These are phyloP conservation scores for Hypomyces perniciosus DNA, from an alignment of 2,329 filamentous ascomycete species.

Conservation along the genomic window DNA sequence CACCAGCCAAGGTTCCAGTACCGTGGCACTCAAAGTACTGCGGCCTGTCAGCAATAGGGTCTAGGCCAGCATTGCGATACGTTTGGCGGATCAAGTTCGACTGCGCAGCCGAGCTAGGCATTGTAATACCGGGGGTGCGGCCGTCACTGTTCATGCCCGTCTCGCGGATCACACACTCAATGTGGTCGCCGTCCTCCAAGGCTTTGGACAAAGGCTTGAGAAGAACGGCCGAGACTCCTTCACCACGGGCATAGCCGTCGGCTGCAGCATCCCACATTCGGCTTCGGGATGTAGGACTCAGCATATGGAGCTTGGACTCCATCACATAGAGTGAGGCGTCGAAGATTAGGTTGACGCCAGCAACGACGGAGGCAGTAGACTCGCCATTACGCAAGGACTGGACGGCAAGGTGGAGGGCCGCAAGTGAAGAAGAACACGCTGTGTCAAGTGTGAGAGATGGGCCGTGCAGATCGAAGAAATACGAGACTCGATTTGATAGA, in stretches of 20 bases:
- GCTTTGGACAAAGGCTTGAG: conserved; percentile 42
- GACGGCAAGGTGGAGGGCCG: conserved; percentile 17
- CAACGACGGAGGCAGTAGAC: conserved; percentile 27
- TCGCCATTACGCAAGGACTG: conserved; percentile 28
- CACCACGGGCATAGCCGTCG: conserved; percentile 48
- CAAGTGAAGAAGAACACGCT: conserved; percentile 26
- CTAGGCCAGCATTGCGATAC: too few relatives aligned
- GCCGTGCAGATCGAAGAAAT: conserved; percentile 16
- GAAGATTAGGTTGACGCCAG: conserved; percentile 29
- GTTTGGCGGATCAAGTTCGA: too few relatives aligned
- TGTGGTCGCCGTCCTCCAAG: conserved; percentile 25
- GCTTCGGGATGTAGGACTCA: conserved; percentile 30
- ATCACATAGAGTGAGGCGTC: conserved; percentile 12
- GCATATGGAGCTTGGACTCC: conserved; percentile 24
- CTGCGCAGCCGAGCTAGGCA: too few relatives aligned
- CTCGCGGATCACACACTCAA: conserved; percentile 21
- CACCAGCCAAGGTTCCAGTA: too few relatives aligned
- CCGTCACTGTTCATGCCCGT: conserved; percentile 22
- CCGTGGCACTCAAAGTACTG: too few relatives aligned
- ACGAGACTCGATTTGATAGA: conserved; percentile 23
- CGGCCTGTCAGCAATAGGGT: too few relatives aligned
- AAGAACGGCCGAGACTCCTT: conserved; percentile 41
- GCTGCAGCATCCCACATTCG: conserved; percentile 38
- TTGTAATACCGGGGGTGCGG: conserved; percentile 13
- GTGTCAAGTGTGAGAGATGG: conserved; percentile 27